Evolutionary conservation across 805 yeast species (phyloP).

Genomic region (Komagataella pastoris): DNA sequence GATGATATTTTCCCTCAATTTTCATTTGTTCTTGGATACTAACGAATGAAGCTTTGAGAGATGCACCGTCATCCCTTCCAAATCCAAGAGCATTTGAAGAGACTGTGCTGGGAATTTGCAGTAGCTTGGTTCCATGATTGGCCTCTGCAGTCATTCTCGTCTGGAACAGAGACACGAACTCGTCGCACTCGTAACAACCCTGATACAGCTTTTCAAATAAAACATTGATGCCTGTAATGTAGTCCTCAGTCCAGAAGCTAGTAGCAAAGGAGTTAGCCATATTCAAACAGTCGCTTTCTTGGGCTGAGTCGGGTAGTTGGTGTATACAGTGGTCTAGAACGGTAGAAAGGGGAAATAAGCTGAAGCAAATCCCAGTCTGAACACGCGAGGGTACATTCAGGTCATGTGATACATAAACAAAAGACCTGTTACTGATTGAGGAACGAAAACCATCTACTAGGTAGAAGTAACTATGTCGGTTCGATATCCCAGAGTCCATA

Average conservation of each 20-base stretch:
- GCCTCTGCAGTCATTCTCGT: constrained; percentile 64
- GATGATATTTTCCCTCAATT: constrained; percentile 44
- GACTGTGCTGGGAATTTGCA: neutral
- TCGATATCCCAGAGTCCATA: constrained; percentile 46
- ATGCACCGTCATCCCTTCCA: constrained; percentile 45
- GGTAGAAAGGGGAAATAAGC: neutral
- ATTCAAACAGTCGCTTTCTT: neutral
- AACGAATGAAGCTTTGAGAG: constrained; percentile 48
- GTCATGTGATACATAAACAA: neutral
- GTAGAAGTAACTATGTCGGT: neutral
- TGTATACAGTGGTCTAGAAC: neutral
- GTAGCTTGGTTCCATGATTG: constrained; percentile 45
- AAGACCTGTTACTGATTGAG: neutral
- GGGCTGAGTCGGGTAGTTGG: constrained; percentile 16
- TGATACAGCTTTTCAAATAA: constrained; percentile 39
- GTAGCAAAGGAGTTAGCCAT: constrained; percentile 41
- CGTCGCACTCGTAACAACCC: constrained; percentile 61
- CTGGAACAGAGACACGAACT: constrained; percentile 49
- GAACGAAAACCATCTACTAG: neutral
- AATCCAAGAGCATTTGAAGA: constrained; percentile 20
- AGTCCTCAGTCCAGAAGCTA: constrained; percentile 66
- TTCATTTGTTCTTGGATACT: constrained; percentile 42
- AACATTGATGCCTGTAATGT: constrained; percentile 35
- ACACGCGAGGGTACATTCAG: neutral
- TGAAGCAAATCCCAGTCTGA: neutral